These are phyloP conservation scores for Starmerella lactis-condensi DNA, from an alignment of 805 yeast genomes.

Conservation along the genomic window DNA sequence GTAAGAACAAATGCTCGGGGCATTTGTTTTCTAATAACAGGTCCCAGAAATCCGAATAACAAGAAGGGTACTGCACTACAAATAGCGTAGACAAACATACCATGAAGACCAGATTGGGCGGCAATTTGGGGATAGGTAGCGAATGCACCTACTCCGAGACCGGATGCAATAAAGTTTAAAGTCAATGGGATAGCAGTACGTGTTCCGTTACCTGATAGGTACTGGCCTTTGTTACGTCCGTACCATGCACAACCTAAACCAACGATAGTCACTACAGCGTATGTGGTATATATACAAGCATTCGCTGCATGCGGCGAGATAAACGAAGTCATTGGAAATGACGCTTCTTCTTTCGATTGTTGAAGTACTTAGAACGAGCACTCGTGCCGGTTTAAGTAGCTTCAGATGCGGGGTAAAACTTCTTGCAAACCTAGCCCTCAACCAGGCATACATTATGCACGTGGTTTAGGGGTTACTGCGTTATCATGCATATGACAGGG, in stretches of 20 bases:
- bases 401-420: too few relatives aligned
- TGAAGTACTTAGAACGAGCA: too few relatives aligned
- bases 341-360: too few relatives aligned
- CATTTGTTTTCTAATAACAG: slow-evolving; percentile 54
- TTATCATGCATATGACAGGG: too few relatives aligned
- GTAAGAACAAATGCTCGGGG: slow-evolving; percentile 85
- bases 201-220: slow-evolving; percentile 36
- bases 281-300: slow-evolving; percentile 45
- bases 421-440: too few relatives aligned
- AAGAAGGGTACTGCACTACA: slow-evolving; percentile 71
- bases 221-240: slow-evolving; percentile 31
- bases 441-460: too few relatives aligned
- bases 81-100: slow-evolving; percentile 60
- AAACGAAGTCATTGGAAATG: too few relatives aligned
- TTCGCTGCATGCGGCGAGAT: slow-evolving; percentile 39
- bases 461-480: too few relatives aligned
- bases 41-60: slow-evolving; percentile 66
- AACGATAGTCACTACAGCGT: slow-evolving; percentile 33
- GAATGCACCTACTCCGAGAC: slow-evolving; percentile 78
- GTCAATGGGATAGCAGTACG: slow-evolving; percentile 70
- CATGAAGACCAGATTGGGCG: slow-evolving; percentile 71
- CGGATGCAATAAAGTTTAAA: slow-evolving; percentile 75
- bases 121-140: slow-evolving; percentile 79
- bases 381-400: too few relatives aligned
- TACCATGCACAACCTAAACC: slow-evolving; percentile 47